These are phyloP conservation scores for Tetratostichococcus sp. DNA, from an alignment of 139 green algal species.

Conservation along the genomic window DNA sequence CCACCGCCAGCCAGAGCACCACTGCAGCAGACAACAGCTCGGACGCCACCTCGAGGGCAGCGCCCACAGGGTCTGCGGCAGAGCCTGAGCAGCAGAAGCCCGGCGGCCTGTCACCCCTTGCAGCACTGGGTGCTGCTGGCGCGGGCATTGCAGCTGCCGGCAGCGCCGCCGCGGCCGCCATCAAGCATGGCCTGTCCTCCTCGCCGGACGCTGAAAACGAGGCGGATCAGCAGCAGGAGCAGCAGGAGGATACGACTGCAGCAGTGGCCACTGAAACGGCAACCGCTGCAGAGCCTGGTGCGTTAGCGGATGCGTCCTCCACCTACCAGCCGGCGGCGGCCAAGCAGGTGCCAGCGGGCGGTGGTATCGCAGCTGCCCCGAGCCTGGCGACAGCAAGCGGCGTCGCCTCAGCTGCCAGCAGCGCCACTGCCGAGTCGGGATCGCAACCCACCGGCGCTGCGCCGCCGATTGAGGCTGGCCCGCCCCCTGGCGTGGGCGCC, in stretches of 20 bases:
- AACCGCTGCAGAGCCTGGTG: too few relatives aligned
- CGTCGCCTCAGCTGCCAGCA: too few relatives aligned
- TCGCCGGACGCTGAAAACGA: not conserved
- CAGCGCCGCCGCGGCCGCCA: too few relatives aligned
- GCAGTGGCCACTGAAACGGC: too few relatives aligned
- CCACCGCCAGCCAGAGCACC: not conserved
- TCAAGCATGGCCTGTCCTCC: not conserved
- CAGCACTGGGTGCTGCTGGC: not conserved
- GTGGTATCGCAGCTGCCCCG: too few relatives aligned
- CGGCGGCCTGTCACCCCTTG: not conserved
- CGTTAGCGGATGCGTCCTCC: too few relatives aligned
- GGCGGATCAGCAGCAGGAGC: not conserved
- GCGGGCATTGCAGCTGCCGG: not conserved
- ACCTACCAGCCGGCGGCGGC: too few relatives aligned
- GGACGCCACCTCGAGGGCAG: not conserved
- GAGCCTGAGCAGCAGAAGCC: too few relatives aligned
- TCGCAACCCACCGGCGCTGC: too few relatives aligned
- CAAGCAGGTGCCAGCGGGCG: too few relatives aligned
- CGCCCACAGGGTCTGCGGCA: too few relatives aligned
- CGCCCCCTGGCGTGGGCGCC: not conserved
- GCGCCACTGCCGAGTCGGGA: not conserved
- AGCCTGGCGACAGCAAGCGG: not conserved
- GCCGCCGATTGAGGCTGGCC: not conserved
- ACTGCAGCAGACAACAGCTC: not conserved
- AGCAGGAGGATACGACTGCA: not conserved